Evolutionary conservation across 2,329 filamentous ascomycete genomes (phyloP), one percentile per base, ranked within the genome.

Genomic region (Periconia macrospinosa): DNA sequence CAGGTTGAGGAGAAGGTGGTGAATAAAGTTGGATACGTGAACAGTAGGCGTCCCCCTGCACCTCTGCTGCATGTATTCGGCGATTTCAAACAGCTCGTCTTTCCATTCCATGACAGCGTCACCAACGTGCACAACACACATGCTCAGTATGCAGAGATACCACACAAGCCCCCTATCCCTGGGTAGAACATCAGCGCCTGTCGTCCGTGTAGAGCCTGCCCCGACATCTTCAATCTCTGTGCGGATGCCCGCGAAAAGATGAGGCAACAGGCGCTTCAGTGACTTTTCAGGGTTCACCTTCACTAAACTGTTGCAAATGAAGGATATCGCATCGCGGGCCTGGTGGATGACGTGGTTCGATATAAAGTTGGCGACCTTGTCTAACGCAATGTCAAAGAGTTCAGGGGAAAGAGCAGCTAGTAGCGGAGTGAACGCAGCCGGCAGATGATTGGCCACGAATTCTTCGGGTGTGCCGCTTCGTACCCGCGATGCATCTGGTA

Each of bases 191-290:
- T 99, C 94, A 1, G 90, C 90, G 18, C 94, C 94, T 51, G 91
- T 96, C 52, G 92, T 97, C 64, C 94, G 85, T 53, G 95, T 95
- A 1, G 93, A 97, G 1, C 93, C 95, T 18, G 94, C 94, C 47
- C 93, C 91, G 70, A 97, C 99, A 73, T 93, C 91, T 67, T 96
- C 92, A 61, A 99, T 99, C 74, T 99, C 94, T 56, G 91, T 96
- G 57, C 92, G 90, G 60, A 99, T 99, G 52, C 91, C 92, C 70
- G 90, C 84, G 47, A 96, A 89, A 49, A 97, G 81, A 79, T 96
- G 91, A 1, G 94, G 94, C 30, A 99, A 83, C 51, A 99, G 89
- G 14, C 91, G 86, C 70, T 92, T 94, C 47, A 99, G 80, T 0
- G 94, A 92, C 77, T 97, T 97, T 70, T 93, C 87, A 0, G 95